A percentile compares a stretch with the other conserved stretches of the same genome.
phyloP scores from a whole-genome alignment of 495 filamentous ascomycete genomes.

The Talaromyces wortmannii region DNA sequence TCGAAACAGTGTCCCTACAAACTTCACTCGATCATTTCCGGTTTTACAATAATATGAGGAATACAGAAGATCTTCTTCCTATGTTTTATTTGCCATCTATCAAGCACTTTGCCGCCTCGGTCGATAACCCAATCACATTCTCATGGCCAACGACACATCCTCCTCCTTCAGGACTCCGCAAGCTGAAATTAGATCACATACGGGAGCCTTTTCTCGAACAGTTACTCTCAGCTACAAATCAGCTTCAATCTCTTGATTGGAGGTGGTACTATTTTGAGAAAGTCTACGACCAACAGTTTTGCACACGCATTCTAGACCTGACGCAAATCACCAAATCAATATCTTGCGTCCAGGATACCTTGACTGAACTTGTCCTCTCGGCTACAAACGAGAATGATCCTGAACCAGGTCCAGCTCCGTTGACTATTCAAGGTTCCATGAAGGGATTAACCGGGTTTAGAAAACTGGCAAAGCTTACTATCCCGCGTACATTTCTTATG shows the following conservation, averaged over 20 bases:
- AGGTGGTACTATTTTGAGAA: constrained; percentile 7
- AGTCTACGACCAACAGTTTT: constrained; percentile 5
- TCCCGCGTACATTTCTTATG: constrained; percentile 10
- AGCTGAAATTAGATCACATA: constrained; percentile 5
- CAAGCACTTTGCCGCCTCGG: constrained; percentile 6
- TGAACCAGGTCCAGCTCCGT: neutral
- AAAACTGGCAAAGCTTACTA: constrained; percentile 6
- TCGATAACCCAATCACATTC: constrained; percentile 9
- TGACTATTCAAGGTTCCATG: constrained; percentile 10
- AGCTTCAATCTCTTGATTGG: constrained; percentile 5
- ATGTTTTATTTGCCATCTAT: constrained; percentile 13
- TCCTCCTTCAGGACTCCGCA: constrained; percentile 6
- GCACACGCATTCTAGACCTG: constrained; percentile 6
- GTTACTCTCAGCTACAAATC: constrained; percentile 4
- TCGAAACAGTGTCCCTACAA: constrained; percentile 6
- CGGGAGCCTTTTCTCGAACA: constrained; percentile 9
- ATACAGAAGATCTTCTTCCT: constrained; percentile 10
- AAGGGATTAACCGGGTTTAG: constrained; percentile 3
- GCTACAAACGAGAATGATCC: neutral
- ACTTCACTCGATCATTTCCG: neutral
- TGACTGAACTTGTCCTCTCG: constrained; percentile 9
- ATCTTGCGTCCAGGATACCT: constrained; percentile 8
- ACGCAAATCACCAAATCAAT: constrained; percentile 7
- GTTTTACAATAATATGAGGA: constrained; percentile 6
- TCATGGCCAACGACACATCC: constrained; percentile 8